These are phyloP conservation scores for Oryza brachyantha DNA, from an alignment of 176 grass and related monocot species.

Conservation along the genomic window DNA sequence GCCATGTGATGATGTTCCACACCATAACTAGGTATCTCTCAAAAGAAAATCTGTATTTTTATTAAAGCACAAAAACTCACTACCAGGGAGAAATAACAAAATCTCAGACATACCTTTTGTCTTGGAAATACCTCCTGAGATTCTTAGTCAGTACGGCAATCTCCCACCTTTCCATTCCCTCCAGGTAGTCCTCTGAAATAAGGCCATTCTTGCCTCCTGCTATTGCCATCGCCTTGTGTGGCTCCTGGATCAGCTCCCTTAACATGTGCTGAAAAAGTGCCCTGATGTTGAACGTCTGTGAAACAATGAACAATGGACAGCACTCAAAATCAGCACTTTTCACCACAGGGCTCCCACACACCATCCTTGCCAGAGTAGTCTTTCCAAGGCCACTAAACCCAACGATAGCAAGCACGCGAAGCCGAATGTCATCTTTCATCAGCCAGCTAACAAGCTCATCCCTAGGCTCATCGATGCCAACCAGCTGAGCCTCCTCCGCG, in stretches of 20 bases:
- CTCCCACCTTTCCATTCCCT: too few relatives aligned
- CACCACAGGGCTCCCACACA: constrained; percentile 27
- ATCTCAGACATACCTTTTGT: too few relatives aligned
- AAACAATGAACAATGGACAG: constrained; percentile 37
- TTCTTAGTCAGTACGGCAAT: too few relatives aligned
- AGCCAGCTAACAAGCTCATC: constrained; percentile 25
- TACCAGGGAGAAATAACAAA: too few relatives aligned
- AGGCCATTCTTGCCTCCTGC: too few relatives aligned
- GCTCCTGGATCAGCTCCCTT: constrained; percentile 14
- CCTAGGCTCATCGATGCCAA: constrained; percentile 37
- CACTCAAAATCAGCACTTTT: constrained; percentile 29
- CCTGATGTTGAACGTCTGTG: constrained; percentile 29
- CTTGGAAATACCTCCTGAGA: too few relatives aligned
- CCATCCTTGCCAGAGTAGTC: constrained; percentile 34
- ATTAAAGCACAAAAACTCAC: too few relatives aligned
- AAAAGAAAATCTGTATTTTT: too few relatives aligned
- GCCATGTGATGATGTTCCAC: too few relatives aligned
- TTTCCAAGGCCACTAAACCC: constrained; percentile 37
- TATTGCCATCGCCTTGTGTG: too few relatives aligned
- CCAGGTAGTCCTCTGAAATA: too few relatives aligned
- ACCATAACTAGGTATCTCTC: too few relatives aligned
- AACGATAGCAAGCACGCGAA: constrained; percentile 35
- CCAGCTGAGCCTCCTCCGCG: constrained; percentile 33
- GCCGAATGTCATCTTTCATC: constrained; percentile 7
- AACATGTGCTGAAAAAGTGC: constrained; percentile 36